Base-by-base conservation (phyloP, 2,329 filamentous ascomycete genomes). In the Verticillium dahliae region DNA sequence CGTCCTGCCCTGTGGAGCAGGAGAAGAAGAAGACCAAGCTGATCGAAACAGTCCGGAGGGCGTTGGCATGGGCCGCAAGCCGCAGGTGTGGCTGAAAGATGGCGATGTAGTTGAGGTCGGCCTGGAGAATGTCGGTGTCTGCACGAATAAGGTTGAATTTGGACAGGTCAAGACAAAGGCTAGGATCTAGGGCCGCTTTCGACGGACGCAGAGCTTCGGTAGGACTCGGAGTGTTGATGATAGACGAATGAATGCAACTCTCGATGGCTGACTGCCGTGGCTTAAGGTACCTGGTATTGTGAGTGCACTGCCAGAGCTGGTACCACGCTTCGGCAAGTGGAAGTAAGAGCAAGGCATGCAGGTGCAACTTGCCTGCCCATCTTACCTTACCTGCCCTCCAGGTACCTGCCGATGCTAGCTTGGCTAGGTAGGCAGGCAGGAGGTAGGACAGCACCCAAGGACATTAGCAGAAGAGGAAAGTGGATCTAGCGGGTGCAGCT, bases 101-200 rank as follows among this genome's bases (percentile, higher is more conserved):
- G 86, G 88, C 4, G 89, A 91, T 71, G 74, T 85, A 27, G 87
- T 91, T 22, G 86, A 90, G 70, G 88, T 91, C 58, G 80, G 79
- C 6, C 78, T 91, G 1, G 86, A 91, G 67, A 78, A 81, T 1
- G 85, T 91, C 6, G 89, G 89, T 31, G 82, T 80, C 14, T 86
- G 81, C 66, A 81, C 71, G 4, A 85, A 84, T 71, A 80, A 73
- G 68, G 67, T 74, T 41, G 69, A 74, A 39, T 75, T 74, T 65
- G 45, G 60, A 9, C 61, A 63, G 39, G 59, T 68, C 18, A 70
- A 69, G 62, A 60, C 45, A 18, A 50, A 50, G 45, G 45, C 72
- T 65, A 73, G 61, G 64, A 70, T 62, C 31, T 68, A 56, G 56
- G n/a, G 22, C 18, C 15, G 6, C 14, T 22, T 55, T 50, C 18